phyloP scores from a whole-genome alignment of 1,284 basidiomycete genomes.

The Melampsora occidentalis region DNA sequence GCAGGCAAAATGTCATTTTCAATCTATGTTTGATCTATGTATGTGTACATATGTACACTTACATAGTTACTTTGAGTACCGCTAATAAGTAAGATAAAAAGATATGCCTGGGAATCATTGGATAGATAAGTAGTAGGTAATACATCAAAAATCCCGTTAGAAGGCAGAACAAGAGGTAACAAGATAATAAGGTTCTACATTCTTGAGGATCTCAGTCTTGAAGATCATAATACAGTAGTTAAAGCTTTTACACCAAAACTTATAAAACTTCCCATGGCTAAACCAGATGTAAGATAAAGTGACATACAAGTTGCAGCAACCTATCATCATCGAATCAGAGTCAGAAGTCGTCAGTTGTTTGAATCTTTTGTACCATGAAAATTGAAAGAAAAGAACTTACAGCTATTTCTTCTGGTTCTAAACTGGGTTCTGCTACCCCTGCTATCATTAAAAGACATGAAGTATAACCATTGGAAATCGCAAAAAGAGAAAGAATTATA shows the following conservation, averaged over 20 bases:
- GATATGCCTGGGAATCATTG: no score
- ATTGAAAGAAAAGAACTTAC: slow-evolving; percentile 27
- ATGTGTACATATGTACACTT: no score
- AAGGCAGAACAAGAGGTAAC: no score
- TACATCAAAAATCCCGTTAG: no score
- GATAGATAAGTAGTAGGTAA: no score
- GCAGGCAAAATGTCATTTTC: no score
- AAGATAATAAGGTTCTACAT: no score
- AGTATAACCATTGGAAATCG: slow-evolving; percentile 50
- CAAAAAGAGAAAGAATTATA: slow-evolving; percentile 49
- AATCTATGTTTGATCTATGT: no score
- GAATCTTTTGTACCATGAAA: not conserved
- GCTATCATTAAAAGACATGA: slow-evolving; percentile 51
- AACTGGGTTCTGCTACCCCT: slow-evolving; percentile 47
- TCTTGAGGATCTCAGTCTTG: not conserved
- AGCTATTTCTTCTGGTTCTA: slow-evolving; percentile 50
- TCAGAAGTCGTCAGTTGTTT: not conserved
- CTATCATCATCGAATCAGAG: slow-evolving; percentile 23
- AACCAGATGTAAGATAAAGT: slow-evolving; percentile 47
- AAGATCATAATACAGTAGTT: not conserved
- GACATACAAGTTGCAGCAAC: slow-evolving; percentile 48
- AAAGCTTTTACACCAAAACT: slow-evolving; percentile 47
- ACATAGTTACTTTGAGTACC: no score
- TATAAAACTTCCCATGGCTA: slow-evolving; percentile 47
- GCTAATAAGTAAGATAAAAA: no score